Conservation (phyloP, 257 asterid species). For the Ligustrum vulgare region DNA sequence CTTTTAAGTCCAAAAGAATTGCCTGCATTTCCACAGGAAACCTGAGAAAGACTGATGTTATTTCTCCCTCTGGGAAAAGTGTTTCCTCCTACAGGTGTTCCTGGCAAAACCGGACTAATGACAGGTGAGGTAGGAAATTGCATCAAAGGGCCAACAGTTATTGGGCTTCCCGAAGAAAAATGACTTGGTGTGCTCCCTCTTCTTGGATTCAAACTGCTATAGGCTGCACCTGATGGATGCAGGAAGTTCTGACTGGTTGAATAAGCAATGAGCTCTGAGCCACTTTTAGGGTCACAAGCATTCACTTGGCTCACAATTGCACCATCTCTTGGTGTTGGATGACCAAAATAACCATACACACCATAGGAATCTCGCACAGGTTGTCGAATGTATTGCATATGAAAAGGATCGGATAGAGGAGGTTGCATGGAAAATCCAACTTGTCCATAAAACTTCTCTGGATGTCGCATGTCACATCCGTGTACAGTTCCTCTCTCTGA, state of each 20-base stretch:
- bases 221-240: slow-evolving; percentile 15
- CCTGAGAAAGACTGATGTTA: slow-evolving; percentile 21
- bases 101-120: slow-evolving; percentile 10
- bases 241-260: slow-evolving; percentile 19
- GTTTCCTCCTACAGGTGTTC: slow-evolving; percentile 24
- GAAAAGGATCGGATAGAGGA: slow-evolving; percentile 11
- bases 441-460: slow-evolving; percentile 33
- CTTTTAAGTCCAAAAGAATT: slow-evolving; percentile 25
- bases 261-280: slow-evolving; percentile 19
- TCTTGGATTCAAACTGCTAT: slow-evolving; percentile 22
- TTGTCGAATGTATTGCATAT: slow-evolving; percentile 33
- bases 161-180: slow-evolving; percentile 27
- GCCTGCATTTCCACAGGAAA: slow-evolving; percentile 20
- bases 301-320: slow-evolving; percentile 26
- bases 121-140: slow-evolving; percentile 28
- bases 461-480: slow-evolving; percentile 31
- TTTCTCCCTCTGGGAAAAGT: slow-evolving; percentile 27
- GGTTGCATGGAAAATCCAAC: slow-evolving; percentile 33
- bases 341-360: slow-evolving; percentile 29
- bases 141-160: slow-evolving; percentile 3
- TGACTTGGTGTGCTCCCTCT: slow-evolving; percentile 27
- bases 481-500: slow-evolving; percentile 31
- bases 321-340: slow-evolving; percentile 29
- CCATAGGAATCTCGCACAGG: slow-evolving; percentile 28
- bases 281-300: slow-evolving; percentile 22